phyloP scores from a whole-genome alignment of 495 filamentous ascomycete species.

The Pyronema omphalodes region DNA sequence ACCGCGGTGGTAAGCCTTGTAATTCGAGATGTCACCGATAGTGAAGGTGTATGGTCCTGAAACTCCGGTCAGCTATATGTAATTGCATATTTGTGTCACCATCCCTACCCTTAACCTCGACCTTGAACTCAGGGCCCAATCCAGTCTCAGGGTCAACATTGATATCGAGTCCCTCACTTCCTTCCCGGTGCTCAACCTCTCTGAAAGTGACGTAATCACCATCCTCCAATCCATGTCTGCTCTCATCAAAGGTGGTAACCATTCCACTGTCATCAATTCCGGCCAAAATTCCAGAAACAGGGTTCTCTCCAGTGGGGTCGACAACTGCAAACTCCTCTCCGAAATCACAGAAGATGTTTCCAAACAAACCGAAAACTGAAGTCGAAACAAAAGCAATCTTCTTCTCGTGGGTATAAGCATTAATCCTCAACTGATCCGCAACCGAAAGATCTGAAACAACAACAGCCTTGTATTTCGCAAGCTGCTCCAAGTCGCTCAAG shows the following conservation, averaged over 20 bases:
- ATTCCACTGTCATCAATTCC: conserved; percentile 72
- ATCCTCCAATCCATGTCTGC: conserved; percentile 85
- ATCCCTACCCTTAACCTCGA: conserved; percentile 59
- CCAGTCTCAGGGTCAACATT: conserved; percentile 23
- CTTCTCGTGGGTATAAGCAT: conserved; percentile 83
- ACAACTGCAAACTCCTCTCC: conserved; percentile 79
- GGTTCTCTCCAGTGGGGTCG: conserved; percentile 79
- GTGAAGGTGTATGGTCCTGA: conserved; percentile 82
- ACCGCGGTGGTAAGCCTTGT: conserved; percentile 70
- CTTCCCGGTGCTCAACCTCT: conserved; percentile 69
- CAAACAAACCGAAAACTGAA: conserved; percentile 86
- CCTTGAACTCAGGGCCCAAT: conserved; percentile 48
- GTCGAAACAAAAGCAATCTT: conserved; percentile 75
- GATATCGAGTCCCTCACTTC: conserved; percentile 36
- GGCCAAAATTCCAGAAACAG: conserved; percentile 75
- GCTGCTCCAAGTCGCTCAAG: conserved; percentile 43
- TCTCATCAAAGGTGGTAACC: conserved; percentile 90
- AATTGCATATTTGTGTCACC: neutral
- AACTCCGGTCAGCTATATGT: neutral
- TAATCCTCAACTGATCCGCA: conserved; percentile 58
- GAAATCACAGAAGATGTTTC: conserved; percentile 92
- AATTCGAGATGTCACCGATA: conserved; percentile 76
- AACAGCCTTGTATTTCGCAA: conserved; percentile 78
- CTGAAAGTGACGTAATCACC: conserved; percentile 91
- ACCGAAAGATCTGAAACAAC: conserved; percentile 74